Evolutionary conservation across 257 asterid genomes (phyloP).

Genomic region (Gardenia jasminoides): DNA sequence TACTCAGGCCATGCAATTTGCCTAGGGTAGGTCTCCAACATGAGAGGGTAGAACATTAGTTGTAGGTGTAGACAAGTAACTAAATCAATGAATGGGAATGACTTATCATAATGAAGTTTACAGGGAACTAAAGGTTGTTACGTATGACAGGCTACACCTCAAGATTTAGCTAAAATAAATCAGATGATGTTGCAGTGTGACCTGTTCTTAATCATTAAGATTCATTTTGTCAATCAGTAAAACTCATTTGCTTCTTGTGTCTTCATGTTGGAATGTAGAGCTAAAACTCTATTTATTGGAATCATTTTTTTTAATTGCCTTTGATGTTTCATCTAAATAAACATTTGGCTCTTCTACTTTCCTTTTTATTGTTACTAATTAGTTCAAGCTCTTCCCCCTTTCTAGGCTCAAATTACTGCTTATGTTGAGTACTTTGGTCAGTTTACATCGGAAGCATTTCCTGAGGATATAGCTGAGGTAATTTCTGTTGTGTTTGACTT

Average conservation of each 20-base stretch:
- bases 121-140: neutral
- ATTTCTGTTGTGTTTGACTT: slow-evolving; percentile 19
- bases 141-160: neutral
- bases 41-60: neutral
- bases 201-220: neutral
- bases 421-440: slow-evolving; percentile 94
- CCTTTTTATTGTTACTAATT: neutral
- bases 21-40: neutral
- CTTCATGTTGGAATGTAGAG: neutral
- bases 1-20: neutral
- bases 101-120: neutral
- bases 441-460: slow-evolving; percentile 92
- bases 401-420: slow-evolving; percentile 85
- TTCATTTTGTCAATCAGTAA: neutral
- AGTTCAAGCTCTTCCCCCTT: neutral
- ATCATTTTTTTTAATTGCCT: neutral
- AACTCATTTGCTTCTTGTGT: neutral
- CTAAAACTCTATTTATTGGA: neutral
- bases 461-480: slow-evolving; percentile 98
- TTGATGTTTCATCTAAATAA: neutral
- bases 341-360: neutral
- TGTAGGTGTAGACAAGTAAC: neutral
- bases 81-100: neutral
- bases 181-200: neutral
- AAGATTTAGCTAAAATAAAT: neutral